A percentile compares a stretch with the other conserved stretches of the same genome.
Conservation (phyloP, 2,329 filamentous ascomycete genomes). For the Ophiostoma populinum region DNA sequence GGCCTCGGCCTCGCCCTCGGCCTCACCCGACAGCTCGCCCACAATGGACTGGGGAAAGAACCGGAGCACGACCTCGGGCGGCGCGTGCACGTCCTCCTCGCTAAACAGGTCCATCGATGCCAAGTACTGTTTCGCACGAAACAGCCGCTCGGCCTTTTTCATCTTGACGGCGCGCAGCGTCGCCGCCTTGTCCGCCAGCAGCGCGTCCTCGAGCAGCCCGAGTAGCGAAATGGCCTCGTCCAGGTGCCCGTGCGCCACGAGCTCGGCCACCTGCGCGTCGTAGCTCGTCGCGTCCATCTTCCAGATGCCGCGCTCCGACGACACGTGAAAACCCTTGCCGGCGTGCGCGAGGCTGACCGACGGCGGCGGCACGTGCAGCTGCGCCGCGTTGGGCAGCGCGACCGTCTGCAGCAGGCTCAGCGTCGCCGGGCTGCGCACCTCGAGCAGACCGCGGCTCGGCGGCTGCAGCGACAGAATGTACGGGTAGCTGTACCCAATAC, state of each 20-base stretch:
- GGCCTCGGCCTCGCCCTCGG: conserved; percentile 14
- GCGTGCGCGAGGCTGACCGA: conserved; percentile 90
- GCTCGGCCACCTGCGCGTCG: conserved; percentile 69
- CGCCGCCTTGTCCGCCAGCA: conserved; percentile 66
- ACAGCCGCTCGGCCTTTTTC: conserved; percentile 73
- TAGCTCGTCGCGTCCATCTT: conserved; percentile 90
- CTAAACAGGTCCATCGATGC: conserved; percentile 80
- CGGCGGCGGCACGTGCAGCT: conserved; percentile 81
- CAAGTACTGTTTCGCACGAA: conserved; percentile 65
- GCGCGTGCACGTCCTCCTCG: conserved; percentile 67
- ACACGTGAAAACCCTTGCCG: conserved; percentile 87
- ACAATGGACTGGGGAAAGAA: conserved; percentile 74
- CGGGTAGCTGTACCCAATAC: conserved; percentile 90
- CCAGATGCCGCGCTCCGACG: conserved; percentile 84
- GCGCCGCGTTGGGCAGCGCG: conserved; percentile 60
- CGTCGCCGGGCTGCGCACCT: conserved; percentile 85
- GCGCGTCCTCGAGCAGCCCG: conserved; percentile 77
- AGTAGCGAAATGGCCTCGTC: conserved; percentile 89
- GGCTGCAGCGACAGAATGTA: conserved; percentile 74
- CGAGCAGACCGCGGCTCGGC: conserved; percentile 62
- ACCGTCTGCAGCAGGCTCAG: conserved; percentile 80
- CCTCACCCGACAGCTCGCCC: conserved; percentile 49
- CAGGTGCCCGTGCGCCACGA: conserved; percentile 55
- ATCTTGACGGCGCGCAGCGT: conserved; percentile 77
- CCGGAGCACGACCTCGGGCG: conserved; percentile 72